Evolutionary conservation across 257 asterid genomes (phyloP), one percentile per base, ranked within the genome.

Genomic region (Avicennia marina): DNA sequence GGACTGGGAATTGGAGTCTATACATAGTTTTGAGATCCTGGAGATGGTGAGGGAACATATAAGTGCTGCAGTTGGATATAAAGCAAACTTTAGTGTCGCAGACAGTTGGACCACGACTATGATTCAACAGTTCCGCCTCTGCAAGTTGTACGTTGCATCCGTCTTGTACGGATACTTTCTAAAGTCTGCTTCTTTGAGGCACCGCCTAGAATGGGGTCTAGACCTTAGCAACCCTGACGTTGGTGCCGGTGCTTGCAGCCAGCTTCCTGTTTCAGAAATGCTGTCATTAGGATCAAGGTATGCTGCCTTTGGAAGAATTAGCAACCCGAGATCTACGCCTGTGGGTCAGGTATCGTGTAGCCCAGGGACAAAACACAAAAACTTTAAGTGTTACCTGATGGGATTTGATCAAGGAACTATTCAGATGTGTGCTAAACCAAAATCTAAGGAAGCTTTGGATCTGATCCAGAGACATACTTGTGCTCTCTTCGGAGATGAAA

Each of bases 1-100:
- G 77, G 95, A 84, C 56, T 86, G 95, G 89, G 95, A 85, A 52
- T 94, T 93, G 2, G 88, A 86, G 76, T 89, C 97, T 1, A 79
- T 93, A 38, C 94, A 93, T 59, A 71, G 77, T 68, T 40, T 45
- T 2, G 95, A 89, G 72, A 89, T 56, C 32, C 70, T 86, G 39
- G 82, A 89, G 51, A 74, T 93, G 86, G 83, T 93, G 53, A 77
- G 71, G 67, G 91, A 82, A 13, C 99, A 93, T 66, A 58, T 86
- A 15, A 78, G 65, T 2, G 62, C 77, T 22, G 64, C 72, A 16
- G 56, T 79, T 11, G 89, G 96, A 36, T 72, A 74, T 75, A 71
- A 63, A 46, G 71, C 83, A 17, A 75, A 72, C 73, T 70, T 89
- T 12, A 66, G 36, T 11, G 78, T 84, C 26, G 64, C 82, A 0